Base-by-base conservation (phyloP, 306 rosid species). In the Sindora glabra region DNA sequence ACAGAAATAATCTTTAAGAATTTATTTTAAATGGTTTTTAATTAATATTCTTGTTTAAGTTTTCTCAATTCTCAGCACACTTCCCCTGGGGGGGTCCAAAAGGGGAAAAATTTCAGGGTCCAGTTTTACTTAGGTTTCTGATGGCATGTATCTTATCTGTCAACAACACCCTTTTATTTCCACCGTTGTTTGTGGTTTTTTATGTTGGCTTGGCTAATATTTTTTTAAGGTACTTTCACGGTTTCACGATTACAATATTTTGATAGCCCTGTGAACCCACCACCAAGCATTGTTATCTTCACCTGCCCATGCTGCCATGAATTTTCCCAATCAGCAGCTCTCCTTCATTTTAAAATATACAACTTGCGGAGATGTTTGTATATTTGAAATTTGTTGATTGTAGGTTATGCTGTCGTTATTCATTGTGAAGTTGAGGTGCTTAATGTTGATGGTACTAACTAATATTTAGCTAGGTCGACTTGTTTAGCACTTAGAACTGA, bases 71-170 rank as follows among this genome's bases (percentile, higher is more conserved):
- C 3, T 56, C 29, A 21, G 42, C 39, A 45, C 32, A 29, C 39
- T 56, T n/a, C n/a, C n/a, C n/a, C n/a, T n/a, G n/a, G n/a, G n/a
- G n/a, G n/a, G n/a, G n/a, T n/a, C n/a, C n/a, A n/a, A n/a, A n/a
- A n/a, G n/a, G n/a, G n/a, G n/a, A n/a, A n/a, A n/a, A n/a, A n/a
- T 29, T 70, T 40, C 22, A 24, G 54, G 18, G 40, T 56, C 56
- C 18, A 21, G 36, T 52, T 44, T 24, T 45, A 8, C 25, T 1
- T 6, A 49, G 32, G 55, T 61, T 32, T 62, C 50, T 22, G 25
- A 54, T 48, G 52, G 47, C 56, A 7, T 17, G 18, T 15, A 42
- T 27, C 47, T 32, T 48, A 21, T 61, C 52, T 62, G 18, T 50
- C 50, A 22, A 41, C 45, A 18, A n/a, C 37, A 24, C 59, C 27